Conservation (phyloP, 2,329 filamentous ascomycete species). For the Pezicula radicicola region DNA sequence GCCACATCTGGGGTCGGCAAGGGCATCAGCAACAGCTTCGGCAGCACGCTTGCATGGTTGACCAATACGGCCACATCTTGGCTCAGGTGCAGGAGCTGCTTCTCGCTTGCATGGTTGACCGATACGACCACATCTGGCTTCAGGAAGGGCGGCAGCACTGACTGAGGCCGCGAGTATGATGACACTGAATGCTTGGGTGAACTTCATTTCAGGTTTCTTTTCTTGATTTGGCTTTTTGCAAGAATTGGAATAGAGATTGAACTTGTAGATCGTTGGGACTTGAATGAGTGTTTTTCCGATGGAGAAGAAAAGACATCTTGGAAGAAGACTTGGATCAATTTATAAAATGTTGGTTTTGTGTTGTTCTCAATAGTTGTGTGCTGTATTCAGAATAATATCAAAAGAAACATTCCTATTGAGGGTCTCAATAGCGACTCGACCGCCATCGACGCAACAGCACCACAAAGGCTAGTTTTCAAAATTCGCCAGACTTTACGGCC, state of each 20-base stretch:
- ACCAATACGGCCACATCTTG: constrained; percentile 23
- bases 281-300: constrained; percentile 10
- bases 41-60: constrained; percentile 32
- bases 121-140: constrained; percentile 12
- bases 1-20: constrained; percentile 20
- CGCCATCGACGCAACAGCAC: not conserved
- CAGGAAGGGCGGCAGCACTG: constrained; percentile 25
- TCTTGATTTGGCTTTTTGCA: not conserved
- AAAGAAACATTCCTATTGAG: not conserved
- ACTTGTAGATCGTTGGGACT: constrained; percentile 8
- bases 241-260: not conserved
- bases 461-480: not conserved
- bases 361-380: not conserved
- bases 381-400: not conserved
- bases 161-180: constrained; percentile 36
- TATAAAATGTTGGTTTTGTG: not conserved
- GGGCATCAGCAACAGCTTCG: constrained; percentile 24
- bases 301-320: constrained; percentile 7
- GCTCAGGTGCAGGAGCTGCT: constrained; percentile 14
- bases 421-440: constrained; percentile 3
- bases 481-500: not conserved
- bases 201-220: constrained; percentile 40
- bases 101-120: constrained; percentile 11
- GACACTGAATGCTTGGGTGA: constrained; percentile 38
- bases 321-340: constrained; percentile 1